A percentile compares a stretch with the other conserved stretches of the same genome.
Conservation (phyloP, 176 grass and related monocot genomes). For the Hsuehochloa calcarea region DNA sequence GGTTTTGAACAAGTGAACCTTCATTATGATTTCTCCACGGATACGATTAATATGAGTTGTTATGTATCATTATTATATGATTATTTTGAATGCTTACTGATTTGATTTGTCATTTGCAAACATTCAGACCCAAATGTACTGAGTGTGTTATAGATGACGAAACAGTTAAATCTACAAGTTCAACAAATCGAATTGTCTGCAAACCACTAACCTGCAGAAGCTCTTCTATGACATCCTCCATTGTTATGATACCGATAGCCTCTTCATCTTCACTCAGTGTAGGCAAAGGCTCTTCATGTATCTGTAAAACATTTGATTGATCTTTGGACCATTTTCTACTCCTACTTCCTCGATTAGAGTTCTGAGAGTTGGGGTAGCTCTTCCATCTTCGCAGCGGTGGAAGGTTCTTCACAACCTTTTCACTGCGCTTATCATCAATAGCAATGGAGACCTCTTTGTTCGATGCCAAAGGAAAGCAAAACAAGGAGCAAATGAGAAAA, state of each 20-base stretch:
- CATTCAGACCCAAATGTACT: neutral
- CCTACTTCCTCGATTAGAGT: conserved; percentile 42
- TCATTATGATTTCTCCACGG: neutral
- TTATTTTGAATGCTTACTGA: neutral
- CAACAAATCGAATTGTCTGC: neutral
- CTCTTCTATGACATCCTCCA: conserved; percentile 99
- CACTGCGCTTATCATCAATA: conserved; percentile 50
- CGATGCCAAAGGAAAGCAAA: neutral
- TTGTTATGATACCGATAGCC: conserved; percentile 86
- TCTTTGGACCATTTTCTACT: conserved; percentile 71
- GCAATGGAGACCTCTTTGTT: conserved; percentile 62
- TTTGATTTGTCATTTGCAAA: neutral
- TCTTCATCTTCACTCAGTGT: conserved; percentile 76
- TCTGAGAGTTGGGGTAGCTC: conserved; percentile 59
- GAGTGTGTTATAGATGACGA: neutral
- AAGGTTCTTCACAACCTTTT: conserved; percentile 44
- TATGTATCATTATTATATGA: neutral
- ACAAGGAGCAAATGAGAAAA: neutral
- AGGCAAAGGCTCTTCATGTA: conserved; percentile 58
- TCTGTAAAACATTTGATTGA: conserved; percentile 55
- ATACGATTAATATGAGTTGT: too few species aligned
- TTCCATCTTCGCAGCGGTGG: conserved; percentile 49
- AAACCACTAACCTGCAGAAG: conserved; percentile 70
- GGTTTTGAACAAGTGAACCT: neutral
- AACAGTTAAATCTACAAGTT: too few species aligned